Percentiles rank a stretch among this genome's conserved stretches.
phyloP scores from a whole-genome alignment of 2,329 filamentous ascomycete genomes.

The Trichoderma koningiopsis region DNA sequence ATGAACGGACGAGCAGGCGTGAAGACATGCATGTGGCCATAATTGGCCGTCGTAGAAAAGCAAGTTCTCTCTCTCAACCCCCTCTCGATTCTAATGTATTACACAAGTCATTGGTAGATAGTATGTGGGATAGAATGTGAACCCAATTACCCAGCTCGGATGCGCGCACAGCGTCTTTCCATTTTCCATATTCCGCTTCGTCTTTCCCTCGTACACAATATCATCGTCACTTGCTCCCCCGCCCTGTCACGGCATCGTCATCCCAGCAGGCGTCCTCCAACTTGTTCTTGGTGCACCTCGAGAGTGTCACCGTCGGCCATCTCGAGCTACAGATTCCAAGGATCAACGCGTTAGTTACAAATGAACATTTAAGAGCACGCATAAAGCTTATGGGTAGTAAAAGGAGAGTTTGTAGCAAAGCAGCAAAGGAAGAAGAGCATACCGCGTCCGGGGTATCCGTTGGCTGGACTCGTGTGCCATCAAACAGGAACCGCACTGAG shows the following conservation, averaged over 20 bases:
- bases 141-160: slow-evolving; percentile 17
- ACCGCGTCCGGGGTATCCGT: slow-evolving; percentile 90
- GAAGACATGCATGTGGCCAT: background rate
- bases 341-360: slow-evolving; percentile 52
- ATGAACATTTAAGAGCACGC: slow-evolving; percentile 40
- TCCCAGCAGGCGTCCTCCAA: slow-evolving; percentile 64
- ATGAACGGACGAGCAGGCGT: background rate
- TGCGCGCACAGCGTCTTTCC: background rate
- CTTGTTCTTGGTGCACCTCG: slow-evolving; percentile 97
- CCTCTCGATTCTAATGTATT: slow-evolving; percentile 18
- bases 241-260: background rate
- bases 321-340: slow-evolving; percentile 63
- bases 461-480: slow-evolving; percentile 88
- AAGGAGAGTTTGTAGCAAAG: background rate
- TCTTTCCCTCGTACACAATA: background rate
- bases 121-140: slow-evolving; percentile 10
- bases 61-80: slow-evolving; percentile 1
- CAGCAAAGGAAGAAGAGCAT: slow-evolving; percentile 48
- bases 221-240: background rate
- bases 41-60: slow-evolving; percentile 13
- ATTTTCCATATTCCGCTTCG: background rate
- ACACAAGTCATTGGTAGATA: slow-evolving; percentile 21
- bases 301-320: slow-evolving; percentile 96
- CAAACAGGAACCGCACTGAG: slow-evolving; percentile 92
- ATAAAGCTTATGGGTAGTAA: background rate